Evolutionary conservation across 768 basidiomycete species (phyloP).

Genomic region (Lentinula guzmanii): DNA sequence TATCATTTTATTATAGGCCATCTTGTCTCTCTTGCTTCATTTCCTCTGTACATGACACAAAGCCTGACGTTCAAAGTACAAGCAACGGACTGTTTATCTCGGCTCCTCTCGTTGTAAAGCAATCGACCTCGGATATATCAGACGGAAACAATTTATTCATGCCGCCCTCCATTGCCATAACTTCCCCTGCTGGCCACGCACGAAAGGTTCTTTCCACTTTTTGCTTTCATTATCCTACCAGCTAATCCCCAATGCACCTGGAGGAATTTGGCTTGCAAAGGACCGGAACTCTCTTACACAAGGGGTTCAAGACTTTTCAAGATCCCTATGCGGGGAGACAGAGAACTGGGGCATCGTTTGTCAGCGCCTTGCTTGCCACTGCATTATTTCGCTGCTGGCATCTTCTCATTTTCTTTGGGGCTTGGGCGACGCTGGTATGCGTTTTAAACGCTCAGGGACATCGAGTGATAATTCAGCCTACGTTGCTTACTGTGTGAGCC

Average conservation of each 20-base stretch:
- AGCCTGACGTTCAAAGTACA: too few species aligned
- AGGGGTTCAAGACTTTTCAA: slow-evolving; percentile 5
- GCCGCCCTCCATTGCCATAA: background rate
- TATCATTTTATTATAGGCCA: too few species aligned
- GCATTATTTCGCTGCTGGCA: slow-evolving; percentile 17
- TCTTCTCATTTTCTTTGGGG: slow-evolving; percentile 49
- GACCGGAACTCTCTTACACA: slow-evolving; percentile 1
- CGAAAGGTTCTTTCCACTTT: background rate
- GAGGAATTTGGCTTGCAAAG: background rate
- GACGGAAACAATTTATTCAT: background rate
- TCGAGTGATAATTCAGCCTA: slow-evolving; percentile 37
- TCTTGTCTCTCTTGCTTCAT: too few species aligned
- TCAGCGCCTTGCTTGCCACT: slow-evolving; percentile 22
- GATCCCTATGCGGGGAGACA: slow-evolving; percentile 9
- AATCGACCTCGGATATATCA: background rate
- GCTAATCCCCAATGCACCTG: background rate
- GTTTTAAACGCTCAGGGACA: slow-evolving; percentile 44
- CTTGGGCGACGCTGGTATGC: slow-evolving; percentile 54
- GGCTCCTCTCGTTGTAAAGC: background rate
- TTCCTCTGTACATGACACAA: too few species aligned
- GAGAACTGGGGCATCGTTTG: slow-evolving; percentile 9
- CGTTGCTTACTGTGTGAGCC: slow-evolving; percentile 64
- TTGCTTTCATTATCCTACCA: background rate
- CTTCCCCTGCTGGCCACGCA: background rate
- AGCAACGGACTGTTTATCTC: too few species aligned